A percentile compares a stretch with the other conserved stretches of the same genome.
phyloP scores from a whole-genome alignment of 176 grass and related monocot genomes.

The Oryza longistaminata region DNA sequence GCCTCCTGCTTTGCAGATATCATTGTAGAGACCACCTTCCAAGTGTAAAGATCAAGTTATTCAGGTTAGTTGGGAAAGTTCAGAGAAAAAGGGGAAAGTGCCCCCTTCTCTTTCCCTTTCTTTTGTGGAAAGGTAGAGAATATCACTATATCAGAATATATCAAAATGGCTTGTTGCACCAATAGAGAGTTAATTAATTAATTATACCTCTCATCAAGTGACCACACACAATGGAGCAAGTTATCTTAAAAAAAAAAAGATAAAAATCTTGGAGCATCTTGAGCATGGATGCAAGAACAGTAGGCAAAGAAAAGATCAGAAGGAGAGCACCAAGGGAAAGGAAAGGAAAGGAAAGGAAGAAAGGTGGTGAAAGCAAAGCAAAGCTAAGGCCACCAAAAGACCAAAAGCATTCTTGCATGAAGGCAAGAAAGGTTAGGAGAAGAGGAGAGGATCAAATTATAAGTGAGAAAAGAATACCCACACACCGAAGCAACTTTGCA shows the following conservation, averaged over 20 bases:
- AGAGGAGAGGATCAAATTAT: not conserved
- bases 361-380: not conserved
- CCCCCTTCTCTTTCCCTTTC: not conserved
- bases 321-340: constrained; percentile 9
- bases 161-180: not conserved
- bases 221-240: not conserved
- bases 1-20: not conserved
- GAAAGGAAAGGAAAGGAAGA: not conserved
- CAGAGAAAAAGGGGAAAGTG: not conserved
- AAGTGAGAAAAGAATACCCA: constrained; percentile 30
- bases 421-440: not conserved
- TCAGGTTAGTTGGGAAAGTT: not conserved
- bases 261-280: not conserved
- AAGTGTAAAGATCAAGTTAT: constrained; percentile 30
- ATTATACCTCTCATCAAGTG: not conserved
- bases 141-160: not conserved
- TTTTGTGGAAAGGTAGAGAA: not conserved
- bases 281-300: constrained; percentile 6
- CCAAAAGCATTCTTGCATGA: not conserved
- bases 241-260: not conserved
- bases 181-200: not conserved
- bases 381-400: not conserved
- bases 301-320: not conserved
- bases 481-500: constrained; percentile 43
- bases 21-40: not conserved